Percentiles rank a stretch among this genome's conserved stretches.
phyloP scores from a whole-genome alignment of 352 stramenopile species.

The Plasmopara halstedii region DNA sequence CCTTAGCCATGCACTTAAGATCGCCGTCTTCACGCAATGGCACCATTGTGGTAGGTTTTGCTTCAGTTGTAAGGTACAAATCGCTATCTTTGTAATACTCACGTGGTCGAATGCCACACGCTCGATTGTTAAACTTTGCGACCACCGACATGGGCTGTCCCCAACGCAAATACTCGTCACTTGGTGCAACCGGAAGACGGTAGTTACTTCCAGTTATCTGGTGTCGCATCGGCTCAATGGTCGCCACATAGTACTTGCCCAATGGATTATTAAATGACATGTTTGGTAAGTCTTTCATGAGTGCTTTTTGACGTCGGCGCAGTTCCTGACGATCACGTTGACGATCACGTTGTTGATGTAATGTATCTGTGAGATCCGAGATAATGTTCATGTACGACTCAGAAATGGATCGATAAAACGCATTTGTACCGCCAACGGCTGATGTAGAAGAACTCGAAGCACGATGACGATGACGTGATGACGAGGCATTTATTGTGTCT shows the following conservation, averaged over 20 bases:
- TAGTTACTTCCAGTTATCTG: constrained; percentile 24
- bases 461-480: constrained; percentile 28
- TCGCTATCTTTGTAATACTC: constrained; percentile 77
- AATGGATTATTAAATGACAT: constrained; percentile 57
- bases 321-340: constrained; percentile 45
- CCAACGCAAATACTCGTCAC: constrained; percentile 47
- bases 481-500: constrained; percentile 4
- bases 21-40: constrained; percentile 57
- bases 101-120: constrained; percentile 53
- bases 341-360: constrained; percentile 34
- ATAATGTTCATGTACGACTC: constrained; percentile 37
- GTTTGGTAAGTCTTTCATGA: constrained; percentile 68
- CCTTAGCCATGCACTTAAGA: constrained; percentile 59
- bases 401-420: constrained; percentile 35
- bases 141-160: constrained; percentile 55
- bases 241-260: constrained; percentile 58
- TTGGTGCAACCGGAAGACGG: constrained; percentile 16
- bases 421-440: constrained; percentile 12
- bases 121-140: constrained; percentile 40
- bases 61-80: constrained; percentile 63
- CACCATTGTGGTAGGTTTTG: constrained; percentile 49
- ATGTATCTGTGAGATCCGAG: constrained; percentile 28
- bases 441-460: constrained; percentile 27
- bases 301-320: constrained; percentile 33
- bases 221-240: constrained; percentile 33